Conservation (phyloP, 2,329 filamentous ascomycete genomes). For the Diaporthe caulivora region DNA sequence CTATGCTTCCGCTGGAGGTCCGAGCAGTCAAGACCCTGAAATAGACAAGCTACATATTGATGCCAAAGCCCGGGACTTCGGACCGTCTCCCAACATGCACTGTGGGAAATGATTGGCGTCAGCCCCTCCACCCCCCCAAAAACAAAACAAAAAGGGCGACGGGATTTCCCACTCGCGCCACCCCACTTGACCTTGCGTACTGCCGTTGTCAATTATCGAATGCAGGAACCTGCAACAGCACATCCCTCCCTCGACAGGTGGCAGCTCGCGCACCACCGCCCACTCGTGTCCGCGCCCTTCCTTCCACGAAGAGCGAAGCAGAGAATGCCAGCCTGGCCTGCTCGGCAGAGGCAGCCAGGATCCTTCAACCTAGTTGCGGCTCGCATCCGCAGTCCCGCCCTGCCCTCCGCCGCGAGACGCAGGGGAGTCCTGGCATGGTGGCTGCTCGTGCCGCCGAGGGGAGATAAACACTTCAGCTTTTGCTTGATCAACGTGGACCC, state of each 20-base stretch:
- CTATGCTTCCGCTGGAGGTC: not conserved
- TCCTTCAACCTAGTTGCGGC: slow-evolving; percentile 20
- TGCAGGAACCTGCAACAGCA: slow-evolving; percentile 21
- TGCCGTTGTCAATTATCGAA: slow-evolving; percentile 22
- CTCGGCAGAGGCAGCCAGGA: not conserved
- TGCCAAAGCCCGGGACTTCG: not conserved
- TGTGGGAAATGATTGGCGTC: slow-evolving; percentile 16
- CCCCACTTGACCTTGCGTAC: slow-evolving; percentile 11
- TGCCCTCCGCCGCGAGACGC: not conserved
- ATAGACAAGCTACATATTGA: slow-evolving; percentile 6
- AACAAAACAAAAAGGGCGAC: not conserved
- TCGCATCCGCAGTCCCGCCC: not conserved
- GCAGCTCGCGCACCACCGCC: not conserved
- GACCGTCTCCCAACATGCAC: slow-evolving; percentile 3
- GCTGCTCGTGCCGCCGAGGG: not conserved
- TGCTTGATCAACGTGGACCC: not conserved
- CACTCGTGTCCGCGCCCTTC: not conserved
- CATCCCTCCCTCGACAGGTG: not conserved
- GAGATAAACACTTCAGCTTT: not conserved
- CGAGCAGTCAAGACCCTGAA: slow-evolving; percentile 17
- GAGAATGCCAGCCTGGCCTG: not conserved
- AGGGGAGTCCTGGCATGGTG: not conserved
- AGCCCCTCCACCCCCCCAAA: not conserved
- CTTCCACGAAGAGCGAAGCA: not conserved
- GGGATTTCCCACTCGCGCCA: not conserved